Evolutionary conservation across 805 yeast species (phyloP).

Genomic region (Yarrowia sp.): DNA sequence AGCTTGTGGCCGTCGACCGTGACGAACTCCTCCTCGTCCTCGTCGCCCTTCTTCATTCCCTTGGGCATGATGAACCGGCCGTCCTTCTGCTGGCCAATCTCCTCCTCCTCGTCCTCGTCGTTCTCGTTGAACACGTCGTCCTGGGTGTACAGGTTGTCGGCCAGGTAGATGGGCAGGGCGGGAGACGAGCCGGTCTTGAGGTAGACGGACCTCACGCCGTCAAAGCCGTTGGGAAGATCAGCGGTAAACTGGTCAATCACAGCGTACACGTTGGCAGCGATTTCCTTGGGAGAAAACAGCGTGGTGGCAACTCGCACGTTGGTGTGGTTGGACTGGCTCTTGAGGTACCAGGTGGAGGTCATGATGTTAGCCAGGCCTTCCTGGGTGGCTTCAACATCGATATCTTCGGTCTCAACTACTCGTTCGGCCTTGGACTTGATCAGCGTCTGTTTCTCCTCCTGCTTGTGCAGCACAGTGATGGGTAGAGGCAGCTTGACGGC

Average conservation of each 20-base stretch:
- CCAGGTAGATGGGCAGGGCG: slow-evolving; percentile 74
- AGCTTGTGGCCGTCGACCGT: slow-evolving; percentile 42
- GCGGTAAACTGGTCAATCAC: slow-evolving; percentile 48
- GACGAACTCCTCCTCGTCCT: slow-evolving; percentile 31
- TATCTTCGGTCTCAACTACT: slow-evolving; percentile 38
- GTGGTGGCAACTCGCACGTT: slow-evolving; percentile 51
- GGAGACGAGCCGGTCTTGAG: slow-evolving; percentile 73
- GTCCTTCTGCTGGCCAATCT: slow-evolving; percentile 21
- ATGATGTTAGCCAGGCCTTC: slow-evolving; percentile 59
- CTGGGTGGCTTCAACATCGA: slow-evolving; percentile 50
- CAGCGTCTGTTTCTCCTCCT: slow-evolving; percentile 19
- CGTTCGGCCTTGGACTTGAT: slow-evolving; percentile 26
- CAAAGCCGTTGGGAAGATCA: slow-evolving; percentile 33
- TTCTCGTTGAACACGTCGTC: slow-evolving; percentile 46
- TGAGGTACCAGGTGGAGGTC: slow-evolving; percentile 55
- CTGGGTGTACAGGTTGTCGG: slow-evolving; percentile 50
- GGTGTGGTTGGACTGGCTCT: slow-evolving; percentile 72
- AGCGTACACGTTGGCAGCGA: slow-evolving; percentile 58
- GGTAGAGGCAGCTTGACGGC: slow-evolving; percentile 63
- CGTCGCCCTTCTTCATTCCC: slow-evolving; percentile 31
- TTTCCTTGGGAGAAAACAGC: slow-evolving; percentile 45
- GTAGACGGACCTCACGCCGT: slow-evolving; percentile 45
- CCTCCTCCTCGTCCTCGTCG: slow-evolving; percentile 32
- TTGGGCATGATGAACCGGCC: slow-evolving; percentile 25
- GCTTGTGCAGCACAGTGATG: slow-evolving; percentile 44